Conservation (phyloP, 768 basidiomycete species). For the Termitomyces sp. region DNA sequence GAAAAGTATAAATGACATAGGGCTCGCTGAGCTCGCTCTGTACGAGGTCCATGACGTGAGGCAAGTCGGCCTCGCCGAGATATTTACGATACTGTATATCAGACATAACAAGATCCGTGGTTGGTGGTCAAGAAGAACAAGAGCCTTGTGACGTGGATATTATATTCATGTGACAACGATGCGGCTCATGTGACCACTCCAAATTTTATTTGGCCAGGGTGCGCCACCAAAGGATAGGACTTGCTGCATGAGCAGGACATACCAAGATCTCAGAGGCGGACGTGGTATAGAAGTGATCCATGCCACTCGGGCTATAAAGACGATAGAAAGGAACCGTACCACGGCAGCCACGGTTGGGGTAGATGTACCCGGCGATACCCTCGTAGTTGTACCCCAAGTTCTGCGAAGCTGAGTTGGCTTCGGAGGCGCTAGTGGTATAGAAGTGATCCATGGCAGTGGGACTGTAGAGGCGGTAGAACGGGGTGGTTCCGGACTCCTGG, state of each 20-base stretch:
- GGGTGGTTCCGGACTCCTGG: constrained; percentile 9
- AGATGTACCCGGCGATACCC: constrained; percentile 18
- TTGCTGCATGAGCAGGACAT: too few relatives aligned
- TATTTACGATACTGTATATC: constrained; percentile 68
- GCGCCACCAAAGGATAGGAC: not conserved
- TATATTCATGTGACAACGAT: not conserved
- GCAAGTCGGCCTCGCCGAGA: constrained; percentile 70
- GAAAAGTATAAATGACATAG: constrained; percentile 93
- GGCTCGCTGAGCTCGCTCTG: constrained; percentile 94
- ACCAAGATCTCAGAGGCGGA: constrained; percentile 3
- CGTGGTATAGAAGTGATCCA: constrained; percentile 22
- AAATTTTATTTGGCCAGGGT: not conserved
- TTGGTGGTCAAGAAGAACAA: constrained; percentile 5
- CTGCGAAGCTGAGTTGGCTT: constrained; percentile 8
- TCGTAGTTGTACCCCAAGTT: constrained; percentile 13
- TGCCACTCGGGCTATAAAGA: constrained; percentile 10
- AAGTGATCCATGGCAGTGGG: constrained; percentile 14
- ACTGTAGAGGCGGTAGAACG: constrained; percentile 20
- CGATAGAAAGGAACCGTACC: constrained; percentile 16
- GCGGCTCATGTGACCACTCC: constrained; percentile 8
- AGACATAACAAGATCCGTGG: constrained; percentile 18
- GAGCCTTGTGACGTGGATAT: constrained; percentile 9
- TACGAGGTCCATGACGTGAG: constrained; percentile 81
- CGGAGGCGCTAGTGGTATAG: constrained; percentile 17
- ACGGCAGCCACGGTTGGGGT: constrained; percentile 2